These are phyloP conservation scores for Fraxinus cuspidata DNA, from an alignment of 257 asterid species.

Conservation along the genomic window DNA sequence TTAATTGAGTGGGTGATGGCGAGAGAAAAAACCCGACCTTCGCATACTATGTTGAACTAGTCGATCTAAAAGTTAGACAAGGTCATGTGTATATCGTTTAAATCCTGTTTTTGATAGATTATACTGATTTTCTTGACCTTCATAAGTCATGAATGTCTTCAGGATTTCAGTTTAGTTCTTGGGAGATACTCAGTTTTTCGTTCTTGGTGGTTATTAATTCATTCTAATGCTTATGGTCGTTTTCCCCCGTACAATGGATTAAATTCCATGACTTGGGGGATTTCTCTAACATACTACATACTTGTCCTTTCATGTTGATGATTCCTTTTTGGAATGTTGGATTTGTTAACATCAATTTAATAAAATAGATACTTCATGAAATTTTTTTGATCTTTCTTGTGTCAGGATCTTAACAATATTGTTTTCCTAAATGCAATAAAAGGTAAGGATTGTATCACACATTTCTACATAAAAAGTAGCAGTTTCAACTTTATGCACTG, in stretches of 20 bases:
- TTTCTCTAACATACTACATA: neutral
- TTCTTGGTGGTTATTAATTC: neutral
- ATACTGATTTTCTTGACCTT: neutral
- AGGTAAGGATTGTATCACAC: slow-evolving; percentile 43
- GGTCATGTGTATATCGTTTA: neutral
- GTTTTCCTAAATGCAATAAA: slow-evolving; percentile 69
- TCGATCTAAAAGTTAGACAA: neutral
- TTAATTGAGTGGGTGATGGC: neutral
- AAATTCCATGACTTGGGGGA: neutral
- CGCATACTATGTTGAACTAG: neutral
- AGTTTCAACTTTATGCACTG: neutral
- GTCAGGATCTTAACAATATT: slow-evolving; percentile 72
- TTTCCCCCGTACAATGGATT: neutral
- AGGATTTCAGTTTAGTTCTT: neutral
- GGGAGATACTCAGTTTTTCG: neutral
- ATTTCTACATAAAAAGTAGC: neutral
- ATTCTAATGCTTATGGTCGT: neutral
- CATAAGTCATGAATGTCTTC: neutral
- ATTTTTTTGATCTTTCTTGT: slow-evolving; percentile 17
- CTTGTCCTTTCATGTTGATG: neutral
- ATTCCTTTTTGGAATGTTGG: neutral
- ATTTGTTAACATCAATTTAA: neutral
- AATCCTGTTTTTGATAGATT: neutral
- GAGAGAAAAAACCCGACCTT: neutral
- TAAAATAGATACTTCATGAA: neutral